Base-by-base conservation (phyloP, 441 rosid species). In the Pelargonium citronellum region DNA sequence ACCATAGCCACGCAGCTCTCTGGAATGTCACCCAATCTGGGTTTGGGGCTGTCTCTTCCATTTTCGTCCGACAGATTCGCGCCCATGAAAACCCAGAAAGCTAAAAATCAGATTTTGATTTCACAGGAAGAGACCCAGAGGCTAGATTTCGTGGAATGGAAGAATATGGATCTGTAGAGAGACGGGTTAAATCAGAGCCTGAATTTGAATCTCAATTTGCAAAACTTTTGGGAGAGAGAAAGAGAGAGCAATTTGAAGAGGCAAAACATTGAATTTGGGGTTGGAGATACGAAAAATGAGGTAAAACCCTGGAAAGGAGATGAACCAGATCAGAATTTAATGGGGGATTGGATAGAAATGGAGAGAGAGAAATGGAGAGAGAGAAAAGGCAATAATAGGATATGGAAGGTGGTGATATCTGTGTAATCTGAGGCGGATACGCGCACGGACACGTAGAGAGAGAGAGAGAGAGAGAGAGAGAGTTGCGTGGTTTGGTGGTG, bases 1-100 rank as follows among this genome's bases (percentile, higher is more conserved):
- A 91, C 77, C 69, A 69, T 72, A 60, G 99, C 99, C 73, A 85
- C 96, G 53, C 97, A 91, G 72, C 84, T 72, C 78, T 94, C 99
- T 0, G 99, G 97, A 2, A 94, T 61, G 61, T 91, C 95, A 0
- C 93, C 95, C 57, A 51, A 51, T 51, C 19, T 51, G 57, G 57
- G 57, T 51, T n/a, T 51, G 16, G 11, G 11, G 37, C 4, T 30
- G 37, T 30, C 37, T 51, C 57, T 16, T 51, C 57, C 16, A n/a
- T 51, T 51, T 7, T 51, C 57, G 16, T 51, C 57, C 15, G 57
- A 51, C 16, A 51, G 57, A 51, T 51, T 51, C 12, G 57, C 57
- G 15, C 57, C 57, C 57, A 51, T 51, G 19, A 51, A 51, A 51
- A 51, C 57, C 57, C 17, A 51, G n/a, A 3, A 30, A 30, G 37